Conservation (phyloP, 345 rosid genomes). For the Melaleuca alternifolia region DNA sequence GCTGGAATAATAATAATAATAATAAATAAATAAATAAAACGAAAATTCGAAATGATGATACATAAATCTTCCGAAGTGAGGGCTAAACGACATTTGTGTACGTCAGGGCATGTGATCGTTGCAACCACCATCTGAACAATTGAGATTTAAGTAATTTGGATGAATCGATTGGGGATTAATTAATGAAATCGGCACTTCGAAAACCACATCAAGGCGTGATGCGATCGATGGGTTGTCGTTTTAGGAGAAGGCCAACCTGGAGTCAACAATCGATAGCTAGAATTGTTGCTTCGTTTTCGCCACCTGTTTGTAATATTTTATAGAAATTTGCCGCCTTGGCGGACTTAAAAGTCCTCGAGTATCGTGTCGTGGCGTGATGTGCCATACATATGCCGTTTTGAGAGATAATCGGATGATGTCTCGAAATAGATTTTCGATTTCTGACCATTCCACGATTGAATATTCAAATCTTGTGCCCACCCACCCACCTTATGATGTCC, state of each 20-base stretch:
- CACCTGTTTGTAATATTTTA: too few relatives aligned
- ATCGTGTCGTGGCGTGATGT: not conserved
- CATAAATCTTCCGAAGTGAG: not conserved
- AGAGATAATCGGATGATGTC: not conserved
- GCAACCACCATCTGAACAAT: not conserved
- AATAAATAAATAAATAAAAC: not conserved
- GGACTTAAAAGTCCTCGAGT: not conserved
- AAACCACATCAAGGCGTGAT: not conserved
- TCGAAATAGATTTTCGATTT: not conserved
- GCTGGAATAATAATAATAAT: not conserved
- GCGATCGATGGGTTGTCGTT: not conserved
- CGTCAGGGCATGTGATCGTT: not conserved
- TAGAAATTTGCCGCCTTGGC: too few relatives aligned
- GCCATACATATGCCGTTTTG: not conserved
- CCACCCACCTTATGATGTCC: not conserved
- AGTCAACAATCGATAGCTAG: not conserved
- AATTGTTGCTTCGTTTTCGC: not conserved
- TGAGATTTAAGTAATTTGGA: not conserved
- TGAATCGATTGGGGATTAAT: not conserved
- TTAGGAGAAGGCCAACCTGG: not conserved
- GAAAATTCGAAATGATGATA: conserved; percentile 10
- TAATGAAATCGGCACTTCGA: not conserved
- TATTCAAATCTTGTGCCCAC: not conserved
- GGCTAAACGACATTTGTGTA: not conserved
- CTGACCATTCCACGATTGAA: not conserved